Base-by-base conservation (phyloP, 768 basidiomycete genomes). In the Panellus pusillus region DNA sequence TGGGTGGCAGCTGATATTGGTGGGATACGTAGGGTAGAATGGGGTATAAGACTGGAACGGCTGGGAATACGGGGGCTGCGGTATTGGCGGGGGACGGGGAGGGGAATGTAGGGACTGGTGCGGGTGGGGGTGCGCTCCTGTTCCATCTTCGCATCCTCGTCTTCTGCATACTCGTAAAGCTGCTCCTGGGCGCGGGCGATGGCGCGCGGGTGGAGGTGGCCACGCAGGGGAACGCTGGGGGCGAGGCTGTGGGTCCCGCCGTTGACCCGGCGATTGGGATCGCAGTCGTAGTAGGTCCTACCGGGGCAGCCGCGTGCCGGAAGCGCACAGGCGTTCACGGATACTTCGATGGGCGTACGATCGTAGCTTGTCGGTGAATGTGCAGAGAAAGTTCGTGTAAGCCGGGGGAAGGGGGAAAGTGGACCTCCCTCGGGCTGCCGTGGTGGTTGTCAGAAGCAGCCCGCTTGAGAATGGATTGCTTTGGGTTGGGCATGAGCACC, bases 221-320 rank as follows among this genome's bases (percentile, higher is more conserved):
- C 61, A 32, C 61, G 53, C 46, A 28, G 54, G 43, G 48, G 44
- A 44, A 36, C 46, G 59, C 49, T 44, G 58, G 35, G 48, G 56
- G 55, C 35, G 58, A 49, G 28, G 55, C 52, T 37, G 61, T 56
- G 54, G 9, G 27, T 28, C 19, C n/a, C 11, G 4, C 17, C 20
- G 24, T 24, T 24, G 24, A 24, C 24, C 3, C 24, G 47, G 31
- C 45, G 45, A 24, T 32, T 32, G 20, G 59, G 54, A 47, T 76
- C 79, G 47, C 75, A 79, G 47, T 80, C 74, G 55, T 70, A 69
- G 64, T 88, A 89, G 5, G 86, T 88, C 57, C 84, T 78, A 24
- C 87, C 86, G 45, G 86, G 85, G 65, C 85, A 87, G 28, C 88
- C 88, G 55, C 91, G 83, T 61, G 82, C 89, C 32, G 91, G 91